phyloP scores from a whole-genome alignment of 208 protist species.

The Leishmania guyanensis region DNA sequence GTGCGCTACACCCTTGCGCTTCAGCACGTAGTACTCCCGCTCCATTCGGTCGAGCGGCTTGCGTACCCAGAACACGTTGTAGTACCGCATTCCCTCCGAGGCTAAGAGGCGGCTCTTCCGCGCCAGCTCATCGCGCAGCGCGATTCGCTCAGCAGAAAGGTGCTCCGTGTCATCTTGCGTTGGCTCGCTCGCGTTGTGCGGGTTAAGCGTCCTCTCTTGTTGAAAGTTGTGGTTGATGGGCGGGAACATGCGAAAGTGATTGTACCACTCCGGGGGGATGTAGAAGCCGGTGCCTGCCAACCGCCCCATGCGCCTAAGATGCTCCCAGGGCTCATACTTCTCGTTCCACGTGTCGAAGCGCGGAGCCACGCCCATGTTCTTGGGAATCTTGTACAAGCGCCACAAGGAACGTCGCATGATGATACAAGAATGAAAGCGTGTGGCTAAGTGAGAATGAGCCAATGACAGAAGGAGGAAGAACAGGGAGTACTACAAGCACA shows the following conservation, averaged over 20 bases:
- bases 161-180: conserved; percentile 71
- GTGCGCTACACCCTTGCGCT: conserved; percentile 71
- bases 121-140: conserved; percentile 80
- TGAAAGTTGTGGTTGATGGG: conserved; percentile 90
- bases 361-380: conserved; percentile 89
- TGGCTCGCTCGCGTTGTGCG: conserved; percentile 73
- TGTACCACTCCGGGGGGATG: conserved; percentile 93
- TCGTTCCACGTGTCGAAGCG: conserved; percentile 90
- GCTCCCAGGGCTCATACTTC: conserved; percentile 91
- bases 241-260: conserved; percentile 93
- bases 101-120: conserved; percentile 83
- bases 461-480: background rate
- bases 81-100: conserved; percentile 91
- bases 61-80: conserved; percentile 92
- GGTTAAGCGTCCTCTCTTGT: conserved; percentile 91
- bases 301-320: conserved; percentile 89
- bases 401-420: conserved; percentile 46
- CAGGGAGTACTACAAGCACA: background rate
- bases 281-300: conserved; percentile 91
- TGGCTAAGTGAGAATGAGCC: background rate
- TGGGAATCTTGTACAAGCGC: conserved; percentile 74
- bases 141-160: conserved; percentile 64
- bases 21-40: conserved; percentile 84
- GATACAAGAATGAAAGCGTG: background rate
- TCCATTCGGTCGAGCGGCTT: conserved; percentile 93